Conservation (phyloP, 2,329 filamentous ascomycete species). For the Cladophialophora yegresii region DNA sequence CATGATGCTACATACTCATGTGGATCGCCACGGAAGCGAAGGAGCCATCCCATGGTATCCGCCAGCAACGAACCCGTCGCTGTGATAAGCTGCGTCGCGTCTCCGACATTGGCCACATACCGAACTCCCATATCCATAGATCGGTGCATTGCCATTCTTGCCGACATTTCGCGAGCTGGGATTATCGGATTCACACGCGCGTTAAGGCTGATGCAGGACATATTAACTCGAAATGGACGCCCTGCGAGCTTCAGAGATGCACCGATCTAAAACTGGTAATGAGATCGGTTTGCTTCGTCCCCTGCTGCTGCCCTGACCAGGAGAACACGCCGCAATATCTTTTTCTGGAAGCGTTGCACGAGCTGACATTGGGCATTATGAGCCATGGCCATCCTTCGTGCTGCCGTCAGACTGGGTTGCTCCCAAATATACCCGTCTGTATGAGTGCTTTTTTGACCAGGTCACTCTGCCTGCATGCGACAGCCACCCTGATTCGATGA, state of each 20-base stretch:
- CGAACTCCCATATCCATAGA: neutral
- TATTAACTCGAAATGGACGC: neutral
- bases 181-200: conserved; percentile 2
- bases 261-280: conserved; percentile 8
- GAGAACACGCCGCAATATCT: conserved; percentile 2
- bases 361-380: conserved; percentile 22
- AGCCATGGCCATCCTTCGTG: conserved; percentile 1
- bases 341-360: conserved; percentile 25
- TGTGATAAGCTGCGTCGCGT: conserved; percentile 5
- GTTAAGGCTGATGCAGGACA: neutral
- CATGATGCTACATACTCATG: conserved; percentile 8
- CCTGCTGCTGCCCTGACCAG: neutral
- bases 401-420: neutral
- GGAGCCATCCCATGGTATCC: neutral
- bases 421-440: neutral
- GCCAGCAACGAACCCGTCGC: neutral
- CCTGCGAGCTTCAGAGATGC: neutral
- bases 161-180: conserved; percentile 21
- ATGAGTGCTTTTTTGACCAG: neutral
- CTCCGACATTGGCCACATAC: neutral
- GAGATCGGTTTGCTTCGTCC: neutral
- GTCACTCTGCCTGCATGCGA: neutral
- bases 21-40: neutral
- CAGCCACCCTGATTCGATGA: too few relatives aligned
- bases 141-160: conserved; percentile 6